A percentile compares a stretch with the other conserved stretches of the same genome.
These are phyloP conservation scores for Clonostachys byssicola DNA, from an alignment of 2,329 filamentous ascomycete genomes.

Conservation along the genomic window DNA sequence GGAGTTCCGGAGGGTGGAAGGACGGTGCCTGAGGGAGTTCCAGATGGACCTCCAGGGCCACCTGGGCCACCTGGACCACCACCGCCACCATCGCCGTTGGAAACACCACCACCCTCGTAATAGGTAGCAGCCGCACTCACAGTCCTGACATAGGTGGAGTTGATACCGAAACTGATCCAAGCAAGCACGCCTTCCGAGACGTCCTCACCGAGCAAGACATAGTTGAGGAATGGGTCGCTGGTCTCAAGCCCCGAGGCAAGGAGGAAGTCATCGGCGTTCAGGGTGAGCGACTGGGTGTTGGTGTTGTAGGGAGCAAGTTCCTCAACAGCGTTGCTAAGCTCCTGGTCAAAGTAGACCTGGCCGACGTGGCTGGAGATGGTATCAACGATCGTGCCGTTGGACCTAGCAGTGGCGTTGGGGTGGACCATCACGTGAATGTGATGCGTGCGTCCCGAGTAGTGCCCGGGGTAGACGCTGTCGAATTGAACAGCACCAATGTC, in stretches of 20 bases:
- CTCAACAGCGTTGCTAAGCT: slow-evolving; percentile 32
- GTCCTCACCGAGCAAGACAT: slow-evolving; percentile 49
- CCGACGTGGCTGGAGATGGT: slow-evolving; percentile 51
- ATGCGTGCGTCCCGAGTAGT: slow-evolving; percentile 36
- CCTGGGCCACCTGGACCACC: too few relatives aligned
- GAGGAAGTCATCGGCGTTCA: slow-evolving; percentile 52
- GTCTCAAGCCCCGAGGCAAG: slow-evolving; percentile 37
- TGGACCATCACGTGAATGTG: slow-evolving; percentile 42
- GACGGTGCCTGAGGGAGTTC: slow-evolving; percentile 10
- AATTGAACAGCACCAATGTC: slow-evolving; percentile 36
- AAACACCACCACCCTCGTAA: too few relatives aligned
- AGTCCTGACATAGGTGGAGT: slow-evolving; percentile 14
- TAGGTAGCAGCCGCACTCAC: too few relatives aligned
- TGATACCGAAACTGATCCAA: slow-evolving; percentile 50
- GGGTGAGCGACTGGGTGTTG: slow-evolving; percentile 80
- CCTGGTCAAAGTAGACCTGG: slow-evolving; percentile 61
- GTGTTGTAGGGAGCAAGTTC: slow-evolving; percentile 67
- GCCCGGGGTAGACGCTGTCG: slow-evolving; percentile 35
- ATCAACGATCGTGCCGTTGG: slow-evolving; percentile 25
- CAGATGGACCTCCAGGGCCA: background rate
- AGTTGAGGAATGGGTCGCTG: slow-evolving; percentile 55
- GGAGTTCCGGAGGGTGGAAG: slow-evolving; percentile 26
- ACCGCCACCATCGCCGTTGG: too few relatives aligned
- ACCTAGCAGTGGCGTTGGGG: slow-evolving; percentile 20
- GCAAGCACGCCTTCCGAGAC: slow-evolving; percentile 46